Evolutionary conservation across 352 stramenopile genomes (phyloP).

Genomic region (Pythium angustatum): DNA sequence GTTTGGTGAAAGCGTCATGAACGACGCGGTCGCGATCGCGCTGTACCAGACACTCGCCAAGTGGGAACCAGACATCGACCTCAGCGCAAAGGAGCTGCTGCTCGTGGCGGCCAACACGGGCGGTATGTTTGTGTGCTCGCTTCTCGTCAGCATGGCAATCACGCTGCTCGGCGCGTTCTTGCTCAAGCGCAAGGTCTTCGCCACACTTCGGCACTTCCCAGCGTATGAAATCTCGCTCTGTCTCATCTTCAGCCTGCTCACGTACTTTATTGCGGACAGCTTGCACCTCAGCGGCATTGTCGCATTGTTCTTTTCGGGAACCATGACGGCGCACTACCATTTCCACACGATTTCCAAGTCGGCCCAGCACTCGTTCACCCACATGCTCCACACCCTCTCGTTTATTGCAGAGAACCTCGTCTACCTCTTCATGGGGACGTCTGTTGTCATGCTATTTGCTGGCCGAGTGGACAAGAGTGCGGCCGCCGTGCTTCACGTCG

Average conservation of each 20-base stretch:
- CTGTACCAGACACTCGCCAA: slow-evolving; percentile 93
- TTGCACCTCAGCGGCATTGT: slow-evolving; percentile 92
- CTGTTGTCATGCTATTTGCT: slow-evolving; percentile 81
- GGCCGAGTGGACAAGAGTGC: slow-evolving; percentile 61
- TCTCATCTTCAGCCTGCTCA: slow-evolving; percentile 85
- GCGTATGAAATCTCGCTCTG: slow-evolving; percentile 88
- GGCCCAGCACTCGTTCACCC: slow-evolving; percentile 82
- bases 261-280: slow-evolving; percentile 81
- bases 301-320: slow-evolving; percentile 92
- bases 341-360: slow-evolving; percentile 84
- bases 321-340: slow-evolving; percentile 87
- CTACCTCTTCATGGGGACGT: slow-evolving; percentile 88
- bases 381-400: slow-evolving; percentile 78
- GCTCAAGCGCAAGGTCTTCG: slow-evolving; percentile 73
- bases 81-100: slow-evolving; percentile 63
- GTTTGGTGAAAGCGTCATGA: slow-evolving; percentile 94
- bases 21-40: slow-evolving; percentile 93
- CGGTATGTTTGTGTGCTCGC: slow-evolving; percentile 79
- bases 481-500: slow-evolving; percentile 58
- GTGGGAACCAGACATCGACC: slow-evolving; percentile 76
- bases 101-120: slow-evolving; percentile 64
- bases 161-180: slow-evolving; percentile 76
- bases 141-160: slow-evolving; percentile 68
- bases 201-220: slow-evolving; percentile 75
- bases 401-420: slow-evolving; percentile 86